Percentiles rank a stretch among this genome's conserved stretches.
Conservation (phyloP, 306 rosid genomes). For the Gastrolobium villosum region DNA sequence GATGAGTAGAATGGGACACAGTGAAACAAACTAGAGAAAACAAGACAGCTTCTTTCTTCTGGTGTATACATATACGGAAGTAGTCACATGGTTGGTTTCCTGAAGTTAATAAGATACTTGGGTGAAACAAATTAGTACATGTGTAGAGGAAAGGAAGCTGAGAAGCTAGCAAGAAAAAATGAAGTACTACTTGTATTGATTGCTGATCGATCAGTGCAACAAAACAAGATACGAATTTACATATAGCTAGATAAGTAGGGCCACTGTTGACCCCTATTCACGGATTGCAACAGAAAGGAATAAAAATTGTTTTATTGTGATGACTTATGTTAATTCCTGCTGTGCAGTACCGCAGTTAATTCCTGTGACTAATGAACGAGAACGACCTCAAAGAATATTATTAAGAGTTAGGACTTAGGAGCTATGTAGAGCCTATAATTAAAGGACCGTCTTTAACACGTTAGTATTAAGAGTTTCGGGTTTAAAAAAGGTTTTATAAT, state of each 20-base stretch:
- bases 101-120: not conserved
- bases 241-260: not conserved
- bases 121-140: not conserved
- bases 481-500: too few species aligned
- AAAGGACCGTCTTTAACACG: not conserved
- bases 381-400: not conserved
- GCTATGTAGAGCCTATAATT: not conserved
- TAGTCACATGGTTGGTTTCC: not conserved
- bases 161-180: not conserved
- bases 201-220: not conserved
- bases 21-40: not conserved
- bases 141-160: not conserved
- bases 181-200: not conserved
- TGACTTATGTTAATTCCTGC: not conserved
- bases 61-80: not conserved
- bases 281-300: not conserved
- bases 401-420: not conserved
- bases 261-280: not conserved
- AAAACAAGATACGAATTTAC: conserved; percentile 9
- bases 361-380: not conserved
- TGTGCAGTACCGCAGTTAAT: not conserved
- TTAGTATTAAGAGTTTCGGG: not conserved
- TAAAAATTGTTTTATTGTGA: not conserved
- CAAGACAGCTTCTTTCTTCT: not conserved
- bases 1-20: not conserved